Evolutionary conservation across 2,329 filamentous ascomycete genomes (phyloP).

Genomic region (Penicillium hordei): DNA sequence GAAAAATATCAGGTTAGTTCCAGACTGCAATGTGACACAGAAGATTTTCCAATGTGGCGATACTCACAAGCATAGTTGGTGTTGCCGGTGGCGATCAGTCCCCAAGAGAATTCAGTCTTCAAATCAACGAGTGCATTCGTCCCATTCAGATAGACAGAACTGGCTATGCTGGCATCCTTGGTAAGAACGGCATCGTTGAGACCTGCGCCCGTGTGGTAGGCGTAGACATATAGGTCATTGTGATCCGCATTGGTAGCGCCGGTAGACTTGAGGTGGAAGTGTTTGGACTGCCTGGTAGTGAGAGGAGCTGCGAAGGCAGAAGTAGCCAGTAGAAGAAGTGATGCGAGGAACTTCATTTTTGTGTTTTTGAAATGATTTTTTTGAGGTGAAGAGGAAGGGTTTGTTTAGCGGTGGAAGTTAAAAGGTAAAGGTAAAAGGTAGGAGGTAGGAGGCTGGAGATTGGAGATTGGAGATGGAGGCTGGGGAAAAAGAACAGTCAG

Average conservation of each 20-base stretch:
- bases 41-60: neutral
- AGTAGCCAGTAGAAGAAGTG: constrained; percentile 31
- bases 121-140: constrained; percentile 34
- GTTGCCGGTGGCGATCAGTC: constrained; percentile 26
- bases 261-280: constrained; percentile 39
- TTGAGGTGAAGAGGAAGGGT: neutral
- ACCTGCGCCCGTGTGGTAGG: constrained; percentile 45
- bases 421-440: neutral
- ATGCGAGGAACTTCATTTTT: constrained; percentile 34
- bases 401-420: neutral
- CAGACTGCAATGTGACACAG: neutral
- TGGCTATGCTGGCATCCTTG: constrained; percentile 23
- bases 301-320: constrained; percentile 30
- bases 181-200: constrained; percentile 40
- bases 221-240: constrained; percentile 39
- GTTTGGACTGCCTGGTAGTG: constrained; percentile 13
- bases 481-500: neutral
- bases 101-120: constrained; percentile 34
- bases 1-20: neutral
- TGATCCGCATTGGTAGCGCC: constrained; percentile 26
- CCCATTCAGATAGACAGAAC: constrained; percentile 35
- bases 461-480: neutral
- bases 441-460: neutral
- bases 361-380: neutral
- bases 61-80: constrained; percentile 40